Base-by-base conservation (phyloP, 2,329 filamentous ascomycete genomes). In the Ceratocystis huliohia region DNA sequence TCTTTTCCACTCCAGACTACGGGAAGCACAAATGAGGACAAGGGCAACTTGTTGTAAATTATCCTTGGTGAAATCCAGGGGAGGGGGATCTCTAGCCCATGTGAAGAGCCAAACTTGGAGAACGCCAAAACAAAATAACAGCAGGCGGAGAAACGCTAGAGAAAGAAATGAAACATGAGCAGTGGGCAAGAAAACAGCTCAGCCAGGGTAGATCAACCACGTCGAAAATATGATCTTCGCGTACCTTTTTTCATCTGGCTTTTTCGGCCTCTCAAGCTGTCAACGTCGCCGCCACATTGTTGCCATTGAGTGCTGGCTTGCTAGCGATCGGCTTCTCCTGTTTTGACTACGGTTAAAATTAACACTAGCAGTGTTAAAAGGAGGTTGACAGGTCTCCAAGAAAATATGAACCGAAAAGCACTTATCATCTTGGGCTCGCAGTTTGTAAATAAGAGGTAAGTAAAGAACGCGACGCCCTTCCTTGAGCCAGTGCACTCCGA, bases 81-180 rank as follows among this genome's bases (percentile, higher is more conserved):
- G 56, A 28, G 15, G 15, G 15, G 13, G 7, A 25, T 17, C 25
- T 28, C 33, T 59, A 48, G 37, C 41, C 44, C n/a, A 41, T 37
- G n/a, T 28, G 20, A 59, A 30, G 48, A 25, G 48, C 48, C 56
- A 17, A 59, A 59, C 28, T 15, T 48, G 22, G 41, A n/a, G 25
- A 63, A 59, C 28, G 41, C 20, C 61, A 63, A 63, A 25, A 46
- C 61, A 63, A 25, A 41, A 63, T 25, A 63, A 48, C 41, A n/a
- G 7, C 61, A 48, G 25, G 10, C 13, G 41, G 48, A 48, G 45
- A 48, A 62, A 62, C 37, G 8, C 37, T 45, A 46, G 28, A 62
- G 37, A 62, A 62, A 46, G 44, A 62, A 62, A 62, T 45, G 25
- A 30, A 48, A 63, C 20, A 48, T 25, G n/a, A 62, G 41, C n/a